These are phyloP conservation scores for Amylostereum chailletii DNA, from an alignment of 1,284 basidiomycete species.

Conservation along the genomic window DNA sequence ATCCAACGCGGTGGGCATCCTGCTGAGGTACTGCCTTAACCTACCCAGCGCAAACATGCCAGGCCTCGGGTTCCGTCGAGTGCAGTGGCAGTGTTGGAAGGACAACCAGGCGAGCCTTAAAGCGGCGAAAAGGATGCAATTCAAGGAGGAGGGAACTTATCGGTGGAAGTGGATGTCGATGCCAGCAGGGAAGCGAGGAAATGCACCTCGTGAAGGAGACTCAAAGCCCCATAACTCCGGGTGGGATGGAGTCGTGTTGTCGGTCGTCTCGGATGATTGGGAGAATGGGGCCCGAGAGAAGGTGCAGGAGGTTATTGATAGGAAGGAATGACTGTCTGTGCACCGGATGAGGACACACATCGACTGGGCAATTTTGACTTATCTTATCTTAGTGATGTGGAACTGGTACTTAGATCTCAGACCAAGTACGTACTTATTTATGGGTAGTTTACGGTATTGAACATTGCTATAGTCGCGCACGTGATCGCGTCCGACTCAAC, in stretches of 20 bases:
- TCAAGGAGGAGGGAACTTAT: constrained; percentile 22
- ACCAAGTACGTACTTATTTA: too few relatives aligned
- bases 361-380: too few relatives aligned
- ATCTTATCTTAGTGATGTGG: too few relatives aligned
- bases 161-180: constrained; percentile 28
- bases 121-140: constrained; percentile 25
- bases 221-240: constrained; percentile 27
- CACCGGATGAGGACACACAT: too few relatives aligned
- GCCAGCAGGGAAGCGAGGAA: constrained; percentile 23
- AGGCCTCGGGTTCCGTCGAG: constrained; percentile 25
- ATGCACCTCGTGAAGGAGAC: constrained; percentile 31
- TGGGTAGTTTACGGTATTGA: too few relatives aligned
- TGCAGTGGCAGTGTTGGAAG: constrained; percentile 27
- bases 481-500: too few relatives aligned
- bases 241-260: constrained; percentile 38
- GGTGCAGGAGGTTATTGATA: constrained; percentile 20
- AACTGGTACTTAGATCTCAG: too few relatives aligned
- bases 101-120: constrained; percentile 21
- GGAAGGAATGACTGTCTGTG: not conserved
- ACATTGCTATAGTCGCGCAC: too few relatives aligned
- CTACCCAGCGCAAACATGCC: constrained; percentile 21
- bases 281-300: constrained; percentile 37
- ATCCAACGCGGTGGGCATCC: constrained; percentile 48
- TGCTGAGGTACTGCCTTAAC: constrained; percentile 50
- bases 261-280: constrained; percentile 62